phyloP scores from a whole-genome alignment of 176 grass and related monocot species.

The Musa itinerans region DNA sequence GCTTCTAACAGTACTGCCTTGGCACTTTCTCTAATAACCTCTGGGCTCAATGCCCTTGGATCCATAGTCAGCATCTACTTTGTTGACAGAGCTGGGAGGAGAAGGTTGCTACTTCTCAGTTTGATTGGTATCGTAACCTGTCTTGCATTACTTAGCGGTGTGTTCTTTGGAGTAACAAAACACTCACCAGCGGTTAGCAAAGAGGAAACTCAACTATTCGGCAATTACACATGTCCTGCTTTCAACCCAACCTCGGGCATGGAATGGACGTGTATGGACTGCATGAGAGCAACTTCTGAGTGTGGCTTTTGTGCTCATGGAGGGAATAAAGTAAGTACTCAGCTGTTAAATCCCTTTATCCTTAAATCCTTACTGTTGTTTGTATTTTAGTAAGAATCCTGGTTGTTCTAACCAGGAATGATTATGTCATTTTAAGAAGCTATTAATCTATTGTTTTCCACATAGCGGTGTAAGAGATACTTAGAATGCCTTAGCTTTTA shows the following conservation, averaged over 20 bases:
- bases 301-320: slow-evolving; percentile 75
- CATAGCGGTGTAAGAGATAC: no score
- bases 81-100: slow-evolving; percentile 63
- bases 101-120: slow-evolving; percentile 72
- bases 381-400: not conserved
- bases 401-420: no score
- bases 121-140: slow-evolving; percentile 60
- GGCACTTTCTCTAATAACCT: slow-evolving; percentile 75
- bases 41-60: slow-evolving; percentile 72
- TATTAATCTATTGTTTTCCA: no score
- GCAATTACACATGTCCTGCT: slow-evolving; percentile 56
- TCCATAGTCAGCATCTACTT: slow-evolving; percentile 93
- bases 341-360: not conserved
- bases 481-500: no score
- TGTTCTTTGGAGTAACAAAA: slow-evolving; percentile 47
- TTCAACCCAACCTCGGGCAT: slow-evolving; percentile 23
- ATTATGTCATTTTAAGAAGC: no score
- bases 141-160: slow-evolving; percentile 50
- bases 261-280: slow-evolving; percentile 62
- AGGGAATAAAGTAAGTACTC: slow-evolving; percentile 48
- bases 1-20: slow-evolving; percentile 80
- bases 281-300: slow-evolving; percentile 52
- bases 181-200: slow-evolving; percentile 49
- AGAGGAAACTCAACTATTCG: slow-evolving; percentile 30
- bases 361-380: not conserved